Evolutionary conservation across 257 asterid genomes (phyloP), one percentile per base, ranked within the genome.

Genomic region (Penstemon eatonii): DNA sequence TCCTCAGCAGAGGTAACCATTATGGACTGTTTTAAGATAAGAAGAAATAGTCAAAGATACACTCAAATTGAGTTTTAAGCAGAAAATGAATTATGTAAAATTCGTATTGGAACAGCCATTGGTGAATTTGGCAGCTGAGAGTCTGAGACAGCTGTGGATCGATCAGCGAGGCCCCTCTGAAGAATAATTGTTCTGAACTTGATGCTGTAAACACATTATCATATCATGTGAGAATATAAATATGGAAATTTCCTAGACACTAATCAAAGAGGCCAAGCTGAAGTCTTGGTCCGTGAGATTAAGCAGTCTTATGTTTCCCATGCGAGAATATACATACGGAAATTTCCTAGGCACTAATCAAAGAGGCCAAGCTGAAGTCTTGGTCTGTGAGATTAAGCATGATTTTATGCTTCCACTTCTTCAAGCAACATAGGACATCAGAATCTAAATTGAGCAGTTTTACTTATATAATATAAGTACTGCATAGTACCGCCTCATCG

Each of bases 151-250:
- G 88, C 84, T 44, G 85, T 37, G 36, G 97, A 86, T 61, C 99
- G 89, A 78, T 93, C 99, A 56, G 92, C 79, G 70, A 93, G 92
- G 56, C 99, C 99, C 81, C 99, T 90, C 83, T 82, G 96, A 73
- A 93, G 90, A 73, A 93, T 83, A 67, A 65, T 76, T 75, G 97
- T 80, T 85, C 99, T 88, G 66, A 85, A 84, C 80, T 90, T 93
- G 80, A 93, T 93, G 78, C 99, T 93, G 88, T 61, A 61, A 67
- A 76, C 40, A 71, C 58, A 69, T 70, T 4, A 56, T 56, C 67
- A 33, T 15, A 15, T 15, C 18, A 15, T 11, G 66, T 44, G 43
- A 80, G 65, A 74, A 53, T 33, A 67, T 41, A 65, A 56, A 41
- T 36, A 36, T 59, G 38, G 55, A 39, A 13, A 54, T 15, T 43